phyloP scores from a whole-genome alignment of 345 rosid species.

The Gossypium rotundifolium region DNA sequence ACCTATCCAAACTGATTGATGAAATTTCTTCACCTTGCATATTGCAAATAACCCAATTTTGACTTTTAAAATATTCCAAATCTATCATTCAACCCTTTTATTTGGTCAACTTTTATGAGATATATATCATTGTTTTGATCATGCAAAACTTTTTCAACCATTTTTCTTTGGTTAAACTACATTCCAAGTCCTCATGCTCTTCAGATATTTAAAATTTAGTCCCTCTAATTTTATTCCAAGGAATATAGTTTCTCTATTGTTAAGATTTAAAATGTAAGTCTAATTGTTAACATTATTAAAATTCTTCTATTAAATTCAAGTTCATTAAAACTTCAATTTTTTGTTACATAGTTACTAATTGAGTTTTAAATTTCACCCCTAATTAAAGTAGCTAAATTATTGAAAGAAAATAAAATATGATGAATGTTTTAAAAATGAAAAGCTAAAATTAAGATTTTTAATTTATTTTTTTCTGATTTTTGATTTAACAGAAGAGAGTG shows the following conservation, averaged over 20 bases:
- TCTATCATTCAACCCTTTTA: not conserved
- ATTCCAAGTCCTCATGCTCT: too few species aligned
- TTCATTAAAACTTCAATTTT: too few species aligned
- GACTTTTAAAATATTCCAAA: not conserved
- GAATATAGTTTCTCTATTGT: too few species aligned
- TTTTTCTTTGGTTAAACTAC: not conserved
- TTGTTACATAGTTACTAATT: too few species aligned
- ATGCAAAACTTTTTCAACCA: not conserved
- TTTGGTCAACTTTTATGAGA: not conserved
- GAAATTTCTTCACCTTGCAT: not conserved
- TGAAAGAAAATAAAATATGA: not conserved
- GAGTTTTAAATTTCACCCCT: too few species aligned
- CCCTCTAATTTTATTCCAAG: too few species aligned
- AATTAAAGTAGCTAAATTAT: not conserved
- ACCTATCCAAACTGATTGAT: too few species aligned
- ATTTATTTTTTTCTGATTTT: not conserved
- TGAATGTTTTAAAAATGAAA: not conserved
- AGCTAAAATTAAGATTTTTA: not conserved
- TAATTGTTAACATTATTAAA: too few species aligned
- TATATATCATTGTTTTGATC: not conserved
- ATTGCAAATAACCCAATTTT: not conserved
- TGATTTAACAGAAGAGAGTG: not conserved
- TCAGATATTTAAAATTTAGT: too few species aligned
- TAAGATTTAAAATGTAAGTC: too few species aligned
- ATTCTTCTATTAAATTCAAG: too few species aligned